Percentiles rank a stretch among this genome's conserved stretches.
These are phyloP conservation scores for Neospermospora avenae DNA, from an alignment of 2,329 filamentous ascomycete species.

Conservation along the genomic window DNA sequence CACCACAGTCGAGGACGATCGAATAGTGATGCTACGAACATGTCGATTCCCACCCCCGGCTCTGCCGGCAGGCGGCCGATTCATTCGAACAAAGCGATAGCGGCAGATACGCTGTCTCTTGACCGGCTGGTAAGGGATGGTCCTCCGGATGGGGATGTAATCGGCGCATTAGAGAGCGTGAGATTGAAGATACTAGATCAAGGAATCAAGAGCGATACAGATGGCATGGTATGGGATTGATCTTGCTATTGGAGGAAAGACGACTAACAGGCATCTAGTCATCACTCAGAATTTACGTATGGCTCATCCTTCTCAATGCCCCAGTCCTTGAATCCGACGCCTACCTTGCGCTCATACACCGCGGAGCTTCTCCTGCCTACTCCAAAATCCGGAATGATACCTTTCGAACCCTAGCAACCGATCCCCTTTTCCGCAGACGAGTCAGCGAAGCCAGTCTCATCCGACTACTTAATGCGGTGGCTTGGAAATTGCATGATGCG, in stretches of 20 bases:
- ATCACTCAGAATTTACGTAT: conserved; percentile 88
- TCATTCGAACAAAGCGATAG: conserved; percentile 45
- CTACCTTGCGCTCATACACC: conserved; percentile 87
- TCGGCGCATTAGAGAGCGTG: conserved; percentile 64
- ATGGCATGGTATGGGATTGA: conserved; percentile 67
- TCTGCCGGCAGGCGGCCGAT: conserved; percentile 43
- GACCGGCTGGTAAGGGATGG: conserved; percentile 79
- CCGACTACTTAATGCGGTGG: conserved; percentile 88
- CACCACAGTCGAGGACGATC: conserved; percentile 56
- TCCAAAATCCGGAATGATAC: conserved; percentile 98
- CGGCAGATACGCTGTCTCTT: conserved; percentile 57
- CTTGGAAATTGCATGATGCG: conserved; percentile 87
- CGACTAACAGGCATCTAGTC: conserved; percentile 55
- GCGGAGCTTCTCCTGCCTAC: conserved; percentile 90
- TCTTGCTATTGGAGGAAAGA: conserved; percentile 11
- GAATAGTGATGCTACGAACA: conserved; percentile 66
- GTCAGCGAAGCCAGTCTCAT: conserved; percentile 96
- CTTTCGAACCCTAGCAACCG: conserved; percentile 92
- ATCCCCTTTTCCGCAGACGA: conserved; percentile 92
- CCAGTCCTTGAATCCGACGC: conserved; percentile 80
- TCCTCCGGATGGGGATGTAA: conserved; percentile 66
- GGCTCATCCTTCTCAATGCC: conserved; percentile 89
- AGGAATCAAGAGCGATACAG: conserved; percentile 72
- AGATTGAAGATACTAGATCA: conserved; percentile 72
- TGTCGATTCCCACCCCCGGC: conserved; percentile 37